These are phyloP conservation scores for Phylloporus arenicola DNA, from an alignment of 768 basidiomycete species.

Conservation along the genomic window DNA sequence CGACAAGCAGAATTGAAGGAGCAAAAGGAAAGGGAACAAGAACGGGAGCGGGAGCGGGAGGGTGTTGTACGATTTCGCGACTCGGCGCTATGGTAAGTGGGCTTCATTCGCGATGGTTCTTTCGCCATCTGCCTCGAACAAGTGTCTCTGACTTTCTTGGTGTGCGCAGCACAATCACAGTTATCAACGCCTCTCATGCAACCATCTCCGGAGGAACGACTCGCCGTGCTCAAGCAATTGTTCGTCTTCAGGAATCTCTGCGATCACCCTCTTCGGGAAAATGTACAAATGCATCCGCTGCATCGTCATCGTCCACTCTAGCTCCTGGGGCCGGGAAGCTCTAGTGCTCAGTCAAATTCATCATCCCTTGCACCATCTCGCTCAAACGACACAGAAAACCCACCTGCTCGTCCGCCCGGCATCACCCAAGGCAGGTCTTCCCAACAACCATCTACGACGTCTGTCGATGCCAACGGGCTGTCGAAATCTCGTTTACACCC, in stretches of 20 bases:
- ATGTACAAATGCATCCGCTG: constrained; percentile 8
- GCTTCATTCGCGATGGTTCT: neutral
- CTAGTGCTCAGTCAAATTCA: constrained; percentile 3
- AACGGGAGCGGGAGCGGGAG: constrained; percentile 19
- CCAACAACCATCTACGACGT: constrained; percentile 2
- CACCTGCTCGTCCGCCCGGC: constrained; percentile 1
- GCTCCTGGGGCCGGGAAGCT: constrained; percentile 3
- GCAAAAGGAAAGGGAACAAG: constrained; percentile 19
- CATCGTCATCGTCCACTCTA: constrained; percentile 13
- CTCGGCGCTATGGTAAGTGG: constrained; percentile 56
- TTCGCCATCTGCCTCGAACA: no score
- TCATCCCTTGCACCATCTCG: constrained; percentile 15
- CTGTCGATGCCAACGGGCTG: neutral
- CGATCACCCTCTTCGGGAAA: constrained; percentile 23
- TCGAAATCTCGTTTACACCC: constrained; percentile 9
- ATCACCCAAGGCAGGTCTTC: constrained; percentile 3
- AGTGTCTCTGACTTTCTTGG: constrained; percentile 5
- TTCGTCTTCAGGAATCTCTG: constrained; percentile 54
- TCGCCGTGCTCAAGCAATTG: constrained; percentile 57
- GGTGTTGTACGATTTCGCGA: constrained; percentile 58
- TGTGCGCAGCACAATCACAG: constrained; percentile 34
- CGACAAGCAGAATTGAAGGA: constrained; percentile 19
- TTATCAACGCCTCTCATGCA: constrained; percentile 43
- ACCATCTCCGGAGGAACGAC: constrained; percentile 58
- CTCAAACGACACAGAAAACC: constrained; percentile 11